A percentile compares a stretch with the other conserved stretches of the same genome.
These are phyloP conservation scores for Yamadazyma diddensiae DNA, from an alignment of 1,139 yeast genomes.

Conservation along the genomic window DNA sequence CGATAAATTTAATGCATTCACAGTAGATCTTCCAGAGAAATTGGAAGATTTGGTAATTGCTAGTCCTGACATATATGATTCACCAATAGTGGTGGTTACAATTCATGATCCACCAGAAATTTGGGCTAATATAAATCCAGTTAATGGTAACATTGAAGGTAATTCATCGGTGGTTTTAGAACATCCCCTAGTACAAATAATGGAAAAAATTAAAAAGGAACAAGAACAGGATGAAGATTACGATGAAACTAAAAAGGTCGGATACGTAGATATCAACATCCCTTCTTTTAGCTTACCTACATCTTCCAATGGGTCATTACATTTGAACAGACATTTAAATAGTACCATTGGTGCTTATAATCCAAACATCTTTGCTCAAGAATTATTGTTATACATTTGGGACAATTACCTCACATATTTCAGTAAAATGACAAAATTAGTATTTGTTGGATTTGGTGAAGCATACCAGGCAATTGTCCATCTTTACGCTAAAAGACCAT, in stretches of 20 bases:
- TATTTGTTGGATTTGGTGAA: conserved; percentile 87
- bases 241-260: conserved; percentile 50
- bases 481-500: conserved; percentile 74
- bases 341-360: conserved; percentile 39
- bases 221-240: conserved; percentile 43
- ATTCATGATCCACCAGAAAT: conserved; percentile 93
- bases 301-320: conserved; percentile 19
- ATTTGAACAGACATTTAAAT: conserved; percentile 22
- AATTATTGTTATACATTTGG: conserved; percentile 77
- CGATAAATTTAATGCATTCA: conserved; percentile 28
- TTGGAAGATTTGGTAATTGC: conserved; percentile 73
- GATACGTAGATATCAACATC: conserved; percentile 79
- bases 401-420: conserved; percentile 84
- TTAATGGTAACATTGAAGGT: conserved; percentile 74
- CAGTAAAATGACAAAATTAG: conserved; percentile 60
- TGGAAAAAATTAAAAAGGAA: conserved; percentile 31
- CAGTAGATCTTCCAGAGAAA: conserved; percentile 46
- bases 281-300: conserved; percentile 49
- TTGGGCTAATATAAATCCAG: conserved; percentile 84
- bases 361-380: conserved; percentile 70
- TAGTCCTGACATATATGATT: conserved; percentile 66
- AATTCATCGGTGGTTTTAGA: conserved; percentile 63
- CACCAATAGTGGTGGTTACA: conserved; percentile 61
- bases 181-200: conserved; percentile 40
- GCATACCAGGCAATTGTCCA: conserved; percentile 86